Evolutionary conservation across 352 stramenopile genomes (phyloP), one percentile per base, ranked within the genome.

Genomic region (Phytophthora rubi): DNA sequence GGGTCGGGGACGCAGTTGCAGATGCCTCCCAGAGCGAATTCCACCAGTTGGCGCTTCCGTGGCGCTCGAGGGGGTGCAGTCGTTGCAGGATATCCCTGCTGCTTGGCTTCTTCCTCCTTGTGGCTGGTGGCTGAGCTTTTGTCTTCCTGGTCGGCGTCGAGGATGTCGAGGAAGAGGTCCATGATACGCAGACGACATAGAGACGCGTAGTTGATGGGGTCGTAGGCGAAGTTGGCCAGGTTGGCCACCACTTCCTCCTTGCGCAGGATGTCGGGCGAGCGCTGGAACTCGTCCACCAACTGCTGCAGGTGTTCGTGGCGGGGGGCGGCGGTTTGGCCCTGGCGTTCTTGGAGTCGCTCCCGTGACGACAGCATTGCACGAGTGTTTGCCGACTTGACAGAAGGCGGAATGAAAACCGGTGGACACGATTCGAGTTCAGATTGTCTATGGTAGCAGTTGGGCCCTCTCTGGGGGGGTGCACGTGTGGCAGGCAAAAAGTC

Each of bases 201-300:
- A 16, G 79, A 79, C 7, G 47, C 73, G 62, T 86, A 96, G 60
- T 96, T 96, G 73, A 96, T 93, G 23, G 88, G 88, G 64, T 94
- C 88, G 71, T 96, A 96, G 18, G 83, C 82, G 45, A 96, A 96
- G 44, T 96, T 96, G 66, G 82, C 86, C 33, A 96, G 63, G 61
- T 96, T 87, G 7, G 88, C 88, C 39, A 92, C 70, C 37, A 93
- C 81, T 76, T 94, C 86, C 60, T 93, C 80, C 56, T 88, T 87
- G 28, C 85, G 81, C 37, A 92, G 58, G 28, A 73, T 42, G 47
- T 93, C 75, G 26, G 76, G 80, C 33, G 85, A 83, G 37, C 82
- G 83, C 67, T 90, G 73, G 75, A 89, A 95, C 77, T 92, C 85
- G 49, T 79, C 73, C 13, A 95, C 83, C 33, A 95, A 71, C 62